Evolutionary conservation across 768 basidiomycete genomes (phyloP).

Genomic region (Rhizopogon salebrosus): DNA sequence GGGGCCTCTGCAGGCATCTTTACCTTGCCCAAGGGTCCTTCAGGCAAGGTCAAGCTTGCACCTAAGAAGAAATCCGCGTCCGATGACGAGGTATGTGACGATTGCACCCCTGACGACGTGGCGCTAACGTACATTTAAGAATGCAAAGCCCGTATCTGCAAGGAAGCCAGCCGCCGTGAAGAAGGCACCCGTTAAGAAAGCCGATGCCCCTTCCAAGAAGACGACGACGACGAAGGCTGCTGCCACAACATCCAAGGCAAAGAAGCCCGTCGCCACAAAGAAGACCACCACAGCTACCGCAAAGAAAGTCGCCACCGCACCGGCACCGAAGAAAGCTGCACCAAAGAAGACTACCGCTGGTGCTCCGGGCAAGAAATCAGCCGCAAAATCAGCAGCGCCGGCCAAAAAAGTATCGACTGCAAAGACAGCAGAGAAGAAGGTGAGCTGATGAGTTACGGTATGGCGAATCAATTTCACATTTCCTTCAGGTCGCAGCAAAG

Average conservation of each 20-base stretch:
- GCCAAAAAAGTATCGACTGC: slow-evolving; percentile 18
- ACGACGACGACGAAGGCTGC: slow-evolving; percentile 26
- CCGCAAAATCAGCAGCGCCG: neutral
- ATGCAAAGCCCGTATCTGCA: slow-evolving; percentile 15
- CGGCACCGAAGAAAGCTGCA: slow-evolving; percentile 26
- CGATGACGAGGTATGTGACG: slow-evolving; percentile 44
- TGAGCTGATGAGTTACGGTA: neutral
- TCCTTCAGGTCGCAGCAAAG: slow-evolving; percentile 23
- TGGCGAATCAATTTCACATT: neutral
- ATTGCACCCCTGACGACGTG: neutral
- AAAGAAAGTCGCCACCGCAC: slow-evolving; percentile 26
- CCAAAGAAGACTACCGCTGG: slow-evolving; percentile 31
- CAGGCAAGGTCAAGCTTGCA: slow-evolving; percentile 73
- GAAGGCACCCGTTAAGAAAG: slow-evolving; percentile 27
- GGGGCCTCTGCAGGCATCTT: slow-evolving; percentile 48
- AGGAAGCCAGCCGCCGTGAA: slow-evolving; percentile 23
- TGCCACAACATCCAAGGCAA: slow-evolving; percentile 18
- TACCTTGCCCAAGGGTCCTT: slow-evolving; percentile 52
- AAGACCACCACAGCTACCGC: slow-evolving; percentile 23
- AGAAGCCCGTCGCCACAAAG: slow-evolving; percentile 32
- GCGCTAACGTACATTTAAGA: neutral
- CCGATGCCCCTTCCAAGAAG: slow-evolving; percentile 25
- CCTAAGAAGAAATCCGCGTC: slow-evolving; percentile 42
- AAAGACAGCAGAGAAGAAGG: slow-evolving; percentile 24
- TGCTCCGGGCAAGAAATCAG: slow-evolving; percentile 10